Evolutionary conservation across 1,139 yeast genomes (phyloP).

Genomic region (Protomyces lactucae-debilis): DNA sequence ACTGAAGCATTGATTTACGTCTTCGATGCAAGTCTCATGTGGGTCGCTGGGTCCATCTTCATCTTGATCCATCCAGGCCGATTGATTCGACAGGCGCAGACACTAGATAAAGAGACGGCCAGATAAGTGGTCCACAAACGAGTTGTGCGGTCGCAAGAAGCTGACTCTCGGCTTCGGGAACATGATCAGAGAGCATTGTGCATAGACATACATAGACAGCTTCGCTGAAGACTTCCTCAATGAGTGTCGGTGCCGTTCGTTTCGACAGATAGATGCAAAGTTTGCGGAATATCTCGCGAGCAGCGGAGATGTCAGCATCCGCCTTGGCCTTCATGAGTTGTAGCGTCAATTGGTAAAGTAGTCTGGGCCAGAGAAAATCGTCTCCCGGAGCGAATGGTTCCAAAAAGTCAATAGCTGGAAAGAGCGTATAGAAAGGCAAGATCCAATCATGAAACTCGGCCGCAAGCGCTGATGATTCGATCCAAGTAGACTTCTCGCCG

Average conservation of each 20-base stretch:
- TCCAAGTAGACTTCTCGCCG: background rate
- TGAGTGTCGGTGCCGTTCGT: background rate
- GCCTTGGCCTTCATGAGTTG: conserved; percentile 1
- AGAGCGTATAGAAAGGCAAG: background rate
- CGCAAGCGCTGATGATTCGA: background rate
- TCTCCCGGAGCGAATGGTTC: background rate
- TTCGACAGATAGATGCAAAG: background rate
- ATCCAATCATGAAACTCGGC: background rate
- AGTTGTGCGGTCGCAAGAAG: background rate
- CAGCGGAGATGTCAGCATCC: background rate
- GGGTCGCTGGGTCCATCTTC: background rate
- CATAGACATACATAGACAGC: background rate
- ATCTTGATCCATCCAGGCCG: background rate
- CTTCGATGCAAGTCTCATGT: background rate
- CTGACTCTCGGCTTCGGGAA: background rate
- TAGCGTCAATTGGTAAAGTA: background rate
- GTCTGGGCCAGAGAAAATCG: background rate
- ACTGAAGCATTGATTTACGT: background rate
- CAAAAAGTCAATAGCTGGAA: background rate
- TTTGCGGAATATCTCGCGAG: conserved; percentile 2
- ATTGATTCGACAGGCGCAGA: background rate
- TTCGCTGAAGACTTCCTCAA: background rate
- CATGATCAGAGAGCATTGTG: background rate
- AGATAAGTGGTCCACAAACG: background rate
- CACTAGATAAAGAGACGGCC: background rate